Conservation (phyloP, 805 yeast genomes). For the Starmerella floris region DNA sequence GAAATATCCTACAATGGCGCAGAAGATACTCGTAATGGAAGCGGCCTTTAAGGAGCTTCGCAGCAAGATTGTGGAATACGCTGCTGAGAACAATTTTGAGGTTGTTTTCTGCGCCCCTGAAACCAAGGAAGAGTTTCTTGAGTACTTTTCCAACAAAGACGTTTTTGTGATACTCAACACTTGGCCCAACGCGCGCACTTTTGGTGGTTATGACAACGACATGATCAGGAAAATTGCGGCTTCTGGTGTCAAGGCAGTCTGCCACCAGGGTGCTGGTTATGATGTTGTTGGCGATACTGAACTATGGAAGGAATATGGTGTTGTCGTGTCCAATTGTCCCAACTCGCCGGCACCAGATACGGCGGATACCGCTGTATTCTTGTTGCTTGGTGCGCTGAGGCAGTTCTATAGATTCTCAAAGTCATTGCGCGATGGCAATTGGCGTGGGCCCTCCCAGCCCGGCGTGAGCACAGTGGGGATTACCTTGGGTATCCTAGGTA, state of each 20-base stretch:
- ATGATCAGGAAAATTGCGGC: slow-evolving; percentile 14
- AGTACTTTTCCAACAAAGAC: slow-evolving; percentile 12
- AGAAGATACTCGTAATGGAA: slow-evolving; percentile 8
- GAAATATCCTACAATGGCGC: not conserved
- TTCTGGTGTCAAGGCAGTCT: slow-evolving; percentile 27
- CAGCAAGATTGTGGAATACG: slow-evolving; percentile 4
- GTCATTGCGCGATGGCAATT: slow-evolving; percentile 34
- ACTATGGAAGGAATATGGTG: slow-evolving; percentile 31
- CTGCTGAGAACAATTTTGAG: slow-evolving; percentile 9
- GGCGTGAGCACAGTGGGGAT: slow-evolving; percentile 39
- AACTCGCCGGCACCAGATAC: slow-evolving; percentile 42
- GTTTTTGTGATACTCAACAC: slow-evolving; percentile 18
- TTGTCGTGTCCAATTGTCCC: slow-evolving; percentile 42
- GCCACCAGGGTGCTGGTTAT: slow-evolving; percentile 49
- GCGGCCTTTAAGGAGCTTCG: slow-evolving; percentile 3
- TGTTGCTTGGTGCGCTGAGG: slow-evolving; percentile 39
- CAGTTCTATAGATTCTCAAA: slow-evolving; percentile 33
- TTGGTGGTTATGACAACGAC: slow-evolving; percentile 19
- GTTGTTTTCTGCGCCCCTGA: slow-evolving; percentile 9
- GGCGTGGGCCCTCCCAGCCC: slow-evolving; percentile 27
- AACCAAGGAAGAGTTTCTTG: slow-evolving; percentile 16
- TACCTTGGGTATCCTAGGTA: slow-evolving; percentile 43
- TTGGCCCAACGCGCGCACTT: slow-evolving; percentile 16
- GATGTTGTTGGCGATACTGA: slow-evolving; percentile 37
- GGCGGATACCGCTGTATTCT: slow-evolving; percentile 41